These are phyloP conservation scores for Phanerochaete sordida DNA, from an alignment of 768 basidiomycete species.

Conservation along the genomic window DNA sequence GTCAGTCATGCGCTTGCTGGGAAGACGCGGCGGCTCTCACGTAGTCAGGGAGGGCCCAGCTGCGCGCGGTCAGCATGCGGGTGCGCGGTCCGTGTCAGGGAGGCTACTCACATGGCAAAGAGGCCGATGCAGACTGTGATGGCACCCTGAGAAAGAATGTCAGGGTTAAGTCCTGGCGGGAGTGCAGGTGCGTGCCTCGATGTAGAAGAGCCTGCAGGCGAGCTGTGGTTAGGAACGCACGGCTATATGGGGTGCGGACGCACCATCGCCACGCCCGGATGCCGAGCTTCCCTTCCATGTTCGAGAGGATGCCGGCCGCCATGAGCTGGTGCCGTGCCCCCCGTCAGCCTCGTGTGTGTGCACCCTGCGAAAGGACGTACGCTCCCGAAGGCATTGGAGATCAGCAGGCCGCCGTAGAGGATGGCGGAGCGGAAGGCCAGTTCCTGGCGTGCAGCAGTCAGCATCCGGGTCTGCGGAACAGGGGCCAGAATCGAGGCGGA, in stretches of 20 bases:
- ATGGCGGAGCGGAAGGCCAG: slow-evolving; percentile 62
- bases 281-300: slow-evolving; percentile 65
- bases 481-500: background rate
- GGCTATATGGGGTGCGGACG: background rate
- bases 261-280: slow-evolving; percentile 72
- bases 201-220: slow-evolving; percentile 57
- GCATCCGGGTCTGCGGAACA: background rate
- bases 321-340: slow-evolving; percentile 40
- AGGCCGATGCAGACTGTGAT: slow-evolving; percentile 61
- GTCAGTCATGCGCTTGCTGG: background rate
- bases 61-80: slow-evolving; percentile 19
- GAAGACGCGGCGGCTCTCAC: slow-evolving; percentile 28
- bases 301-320: slow-evolving; percentile 69
- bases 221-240: background rate
- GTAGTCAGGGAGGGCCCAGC: slow-evolving; percentile 58
- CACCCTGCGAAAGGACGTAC: slow-evolving; percentile 33
- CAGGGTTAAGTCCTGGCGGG: background rate
- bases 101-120: slow-evolving; percentile 41
- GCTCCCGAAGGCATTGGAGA: slow-evolving; percentile 66
- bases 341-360: background rate
- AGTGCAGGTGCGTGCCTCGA: slow-evolving; percentile 42
- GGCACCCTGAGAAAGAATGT: slow-evolving; percentile 40
- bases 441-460: slow-evolving; percentile 39
- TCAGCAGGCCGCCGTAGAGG: slow-evolving; percentile 54
- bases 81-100: too few species aligned